Percentiles rank a stretch among this genome's conserved stretches.
phyloP scores from a whole-genome alignment of 352 stramenopile genomes.

The Pythium aphanidermatum region DNA sequence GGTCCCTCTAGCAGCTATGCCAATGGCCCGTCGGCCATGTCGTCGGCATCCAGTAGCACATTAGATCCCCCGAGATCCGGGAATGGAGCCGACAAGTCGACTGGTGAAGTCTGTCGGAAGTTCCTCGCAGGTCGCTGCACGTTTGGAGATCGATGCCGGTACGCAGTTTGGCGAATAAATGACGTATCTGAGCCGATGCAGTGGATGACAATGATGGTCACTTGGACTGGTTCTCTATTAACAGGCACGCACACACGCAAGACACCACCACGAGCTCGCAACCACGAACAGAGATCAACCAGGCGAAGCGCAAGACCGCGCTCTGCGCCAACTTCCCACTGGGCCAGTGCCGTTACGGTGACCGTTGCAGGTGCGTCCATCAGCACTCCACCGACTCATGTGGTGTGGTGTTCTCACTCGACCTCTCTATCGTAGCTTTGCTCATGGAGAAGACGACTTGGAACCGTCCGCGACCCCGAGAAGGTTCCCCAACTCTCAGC shows the following conservation, averaged over 20 bases:
- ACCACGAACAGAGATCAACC: conserved; percentile 30
- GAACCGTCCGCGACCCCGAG: conserved; percentile 20
- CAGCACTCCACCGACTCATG: no score
- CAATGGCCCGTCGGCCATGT: no score
- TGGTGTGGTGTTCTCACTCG: no score
- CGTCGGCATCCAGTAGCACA: no score
- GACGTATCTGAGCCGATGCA: conserved; percentile 3
- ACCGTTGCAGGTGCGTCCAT: conserved; percentile 81
- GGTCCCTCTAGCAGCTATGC: no score
- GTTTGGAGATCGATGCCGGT: conserved; percentile 81
- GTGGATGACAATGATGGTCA: conserved; percentile 3
- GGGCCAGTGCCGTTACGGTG: conserved; percentile 73
- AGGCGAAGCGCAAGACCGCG: conserved; percentile 63
- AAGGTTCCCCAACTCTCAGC: no score
- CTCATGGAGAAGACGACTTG: conserved; percentile 70
- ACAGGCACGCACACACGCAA: conserved; percentile 56
- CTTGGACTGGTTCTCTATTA: conserved; percentile 7
- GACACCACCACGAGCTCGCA: conserved; percentile 10
- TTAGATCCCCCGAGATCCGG: no score
- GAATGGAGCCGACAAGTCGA: no score
- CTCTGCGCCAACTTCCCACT: conserved; percentile 70
- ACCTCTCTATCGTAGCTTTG: no score
- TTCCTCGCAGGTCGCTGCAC: conserved; percentile 61
- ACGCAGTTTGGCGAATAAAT: conserved; percentile 25
- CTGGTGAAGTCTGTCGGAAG: conserved; percentile 68